Evolutionary conservation across 2,329 filamentous ascomycete genomes (phyloP).

Genomic region (Dothistroma pini): DNA sequence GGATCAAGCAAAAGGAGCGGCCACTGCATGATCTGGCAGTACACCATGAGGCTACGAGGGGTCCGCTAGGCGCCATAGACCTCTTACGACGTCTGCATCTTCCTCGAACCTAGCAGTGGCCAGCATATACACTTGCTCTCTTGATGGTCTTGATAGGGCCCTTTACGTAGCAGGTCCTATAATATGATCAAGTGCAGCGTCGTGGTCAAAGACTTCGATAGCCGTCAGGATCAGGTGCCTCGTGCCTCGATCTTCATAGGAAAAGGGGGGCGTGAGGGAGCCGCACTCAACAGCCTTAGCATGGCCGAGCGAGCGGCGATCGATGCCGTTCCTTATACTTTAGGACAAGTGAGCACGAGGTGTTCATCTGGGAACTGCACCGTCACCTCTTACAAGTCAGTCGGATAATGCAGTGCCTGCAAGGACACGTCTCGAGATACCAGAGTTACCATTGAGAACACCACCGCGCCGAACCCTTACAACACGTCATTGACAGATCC

Average conservation of each 20-base stretch:
- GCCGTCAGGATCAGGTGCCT: neutral
- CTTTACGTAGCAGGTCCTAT: slow-evolving; percentile 14
- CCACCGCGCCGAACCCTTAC: too few relatives aligned
- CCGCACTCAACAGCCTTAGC: slow-evolving; percentile 1
- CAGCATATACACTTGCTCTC: slow-evolving; percentile 8
- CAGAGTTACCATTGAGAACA: neutral
- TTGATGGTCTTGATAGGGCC: slow-evolving; percentile 9
- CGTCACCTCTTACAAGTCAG: neutral
- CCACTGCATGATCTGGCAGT: slow-evolving; percentile 11
- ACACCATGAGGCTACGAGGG: slow-evolving; percentile 11
- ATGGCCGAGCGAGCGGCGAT: slow-evolving; percentile 10
- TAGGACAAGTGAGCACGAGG: neutral
- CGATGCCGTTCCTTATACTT: slow-evolving; percentile 9
- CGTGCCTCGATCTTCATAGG: slow-evolving; percentile 10
- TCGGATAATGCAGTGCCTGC: slow-evolving; percentile 13
- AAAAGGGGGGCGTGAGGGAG: slow-evolving; percentile 5
- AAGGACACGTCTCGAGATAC: slow-evolving; percentile 7
- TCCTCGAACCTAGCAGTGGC: slow-evolving; percentile 11
- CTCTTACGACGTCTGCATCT: neutral
- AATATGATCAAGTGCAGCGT: slow-evolving; percentile 11
- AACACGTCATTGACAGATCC: too few relatives aligned
- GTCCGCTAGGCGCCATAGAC: slow-evolving; percentile 6
- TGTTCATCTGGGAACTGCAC: neutral
- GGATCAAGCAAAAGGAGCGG: slow-evolving; percentile 6
- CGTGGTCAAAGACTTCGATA: neutral